These are phyloP conservation scores for Jacaranda mimosifolia DNA, from an alignment of 257 asterid genomes.

Conservation along the genomic window DNA sequence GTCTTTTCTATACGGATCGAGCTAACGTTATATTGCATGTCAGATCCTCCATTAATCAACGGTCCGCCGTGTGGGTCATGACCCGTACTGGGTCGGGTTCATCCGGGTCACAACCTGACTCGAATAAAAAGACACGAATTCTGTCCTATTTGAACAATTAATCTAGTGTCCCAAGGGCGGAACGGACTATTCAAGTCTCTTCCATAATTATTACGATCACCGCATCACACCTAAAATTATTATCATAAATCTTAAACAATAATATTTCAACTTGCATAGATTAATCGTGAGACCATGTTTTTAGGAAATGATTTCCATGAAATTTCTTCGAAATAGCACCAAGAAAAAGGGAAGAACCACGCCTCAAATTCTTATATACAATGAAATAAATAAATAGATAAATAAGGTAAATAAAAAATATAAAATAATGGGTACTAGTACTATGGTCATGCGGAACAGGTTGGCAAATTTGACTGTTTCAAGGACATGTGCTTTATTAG, in stretches of 20 bases:
- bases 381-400: background rate
- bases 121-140: no score
- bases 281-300: background rate
- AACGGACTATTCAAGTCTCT: no score
- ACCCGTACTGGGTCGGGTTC: no score
- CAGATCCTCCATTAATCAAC: no score
- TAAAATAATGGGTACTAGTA: background rate
- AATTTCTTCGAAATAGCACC: slow-evolving; percentile 21
- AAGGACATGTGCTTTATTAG: slow-evolving; percentile 29
- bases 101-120: no score
- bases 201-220: no score
- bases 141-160: no score
- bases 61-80: no score
- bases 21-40: no score
- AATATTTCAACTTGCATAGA: background rate
- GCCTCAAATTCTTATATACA: background rate
- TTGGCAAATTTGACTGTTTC: slow-evolving; percentile 38
- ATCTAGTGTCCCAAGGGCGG: no score
- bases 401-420: background rate
- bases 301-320: background rate
- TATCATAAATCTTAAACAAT: background rate
- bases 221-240: no score
- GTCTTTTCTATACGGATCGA: no score
- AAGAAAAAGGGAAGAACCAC: background rate
- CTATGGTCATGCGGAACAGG: slow-evolving; percentile 25